phyloP scores from a whole-genome alignment of 768 basidiomycete species.

The Termitomyces sp. region DNA sequence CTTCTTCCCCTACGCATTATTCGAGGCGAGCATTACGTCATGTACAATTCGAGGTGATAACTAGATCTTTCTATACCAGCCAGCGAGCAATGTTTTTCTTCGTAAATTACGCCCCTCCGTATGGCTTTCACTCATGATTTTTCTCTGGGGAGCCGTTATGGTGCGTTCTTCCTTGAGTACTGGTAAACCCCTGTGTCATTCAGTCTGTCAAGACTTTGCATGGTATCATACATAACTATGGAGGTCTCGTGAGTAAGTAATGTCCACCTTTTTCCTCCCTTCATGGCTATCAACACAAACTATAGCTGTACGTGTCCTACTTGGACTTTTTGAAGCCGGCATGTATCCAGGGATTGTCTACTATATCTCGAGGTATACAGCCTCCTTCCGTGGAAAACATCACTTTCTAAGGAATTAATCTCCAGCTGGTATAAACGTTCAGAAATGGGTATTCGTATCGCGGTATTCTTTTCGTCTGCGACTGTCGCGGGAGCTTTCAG shows the following conservation, averaged over 20 bases:
- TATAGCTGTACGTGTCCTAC: constrained; percentile 52
- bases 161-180: constrained; percentile 16
- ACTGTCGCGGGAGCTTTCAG: constrained; percentile 77
- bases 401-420: not conserved
- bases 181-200: not conserved
- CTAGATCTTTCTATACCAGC: constrained; percentile 27
- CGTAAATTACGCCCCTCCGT: constrained; percentile 58
- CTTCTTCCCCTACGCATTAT: constrained; percentile 68
- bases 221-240: constrained; percentile 55
- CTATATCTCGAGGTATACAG: constrained; percentile 52
- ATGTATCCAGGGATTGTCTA: constrained; percentile 55
- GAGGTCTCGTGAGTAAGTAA: constrained; percentile 51
- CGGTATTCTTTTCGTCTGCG: constrained; percentile 76
- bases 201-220: constrained; percentile 44
- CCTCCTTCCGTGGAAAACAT: not conserved
- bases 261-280: not conserved
- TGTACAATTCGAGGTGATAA: not conserved
- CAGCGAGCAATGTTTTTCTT: constrained; percentile 57
- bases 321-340: constrained; percentile 60
- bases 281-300: not conserved
- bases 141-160: constrained; percentile 45
- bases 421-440: constrained; percentile 74
- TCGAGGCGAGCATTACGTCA: constrained; percentile 43
- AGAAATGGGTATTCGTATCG: constrained; percentile 67
- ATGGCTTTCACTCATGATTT: constrained; percentile 52